Conservation (phyloP, 805 yeast species). For the Kurtzmaniella cleridarum region DNA sequence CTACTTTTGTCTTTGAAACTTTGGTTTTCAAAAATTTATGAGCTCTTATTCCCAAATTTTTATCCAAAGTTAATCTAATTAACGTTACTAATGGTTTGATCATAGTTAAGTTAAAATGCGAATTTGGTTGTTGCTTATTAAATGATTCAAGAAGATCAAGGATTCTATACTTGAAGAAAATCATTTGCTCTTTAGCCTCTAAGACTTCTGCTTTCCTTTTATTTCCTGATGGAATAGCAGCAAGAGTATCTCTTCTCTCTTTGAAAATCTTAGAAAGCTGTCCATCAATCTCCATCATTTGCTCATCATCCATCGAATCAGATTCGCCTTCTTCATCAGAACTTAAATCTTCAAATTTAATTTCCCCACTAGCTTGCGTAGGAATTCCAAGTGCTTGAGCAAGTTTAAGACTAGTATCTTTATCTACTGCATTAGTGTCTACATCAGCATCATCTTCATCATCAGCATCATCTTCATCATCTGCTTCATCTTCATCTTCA, state of each 20-base stretch:
- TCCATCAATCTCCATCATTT: conserved; percentile 90
- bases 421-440: conserved; percentile 21
- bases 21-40: conserved; percentile 62
- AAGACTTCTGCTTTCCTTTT: conserved; percentile 67
- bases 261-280: conserved; percentile 79
- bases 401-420: conserved; percentile 53
- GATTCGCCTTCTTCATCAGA: conserved; percentile 57
- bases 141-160: conserved; percentile 72
- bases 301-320: conserved; percentile 86
- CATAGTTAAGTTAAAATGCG: conserved; percentile 36
- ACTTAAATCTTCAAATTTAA: conserved; percentile 34
- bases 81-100: conserved; percentile 54
- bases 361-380: conserved; percentile 37
- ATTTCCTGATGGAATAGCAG: conserved; percentile 48
- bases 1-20: conserved; percentile 46
- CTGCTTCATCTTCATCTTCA: conserved; percentile 10
- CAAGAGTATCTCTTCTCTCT: conserved; percentile 67
- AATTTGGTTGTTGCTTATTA: conserved; percentile 39
- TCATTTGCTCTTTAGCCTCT: conserved; percentile 75
- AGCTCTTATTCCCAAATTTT: conserved; percentile 66
- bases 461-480: conserved; percentile 5
- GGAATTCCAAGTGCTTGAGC: conserved; percentile 72
- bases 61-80: conserved; percentile 64
- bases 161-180: conserved; percentile 70
- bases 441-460: conserved; percentile 7